Conservation (phyloP, 2,329 filamentous ascomycete genomes). For the Claviceps sp. region DNA sequence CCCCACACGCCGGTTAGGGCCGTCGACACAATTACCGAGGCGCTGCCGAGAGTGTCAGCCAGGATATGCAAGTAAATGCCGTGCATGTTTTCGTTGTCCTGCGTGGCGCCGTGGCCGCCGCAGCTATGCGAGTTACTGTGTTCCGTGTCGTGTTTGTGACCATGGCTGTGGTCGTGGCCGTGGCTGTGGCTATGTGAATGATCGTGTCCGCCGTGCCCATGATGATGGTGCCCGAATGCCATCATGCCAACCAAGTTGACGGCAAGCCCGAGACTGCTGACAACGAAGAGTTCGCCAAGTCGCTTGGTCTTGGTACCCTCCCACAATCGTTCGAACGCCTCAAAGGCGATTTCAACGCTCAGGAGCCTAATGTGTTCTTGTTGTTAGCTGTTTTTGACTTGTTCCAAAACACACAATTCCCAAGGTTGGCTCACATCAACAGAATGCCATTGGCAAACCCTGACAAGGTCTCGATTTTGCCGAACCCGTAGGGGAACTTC, state of each 20-base stretch:
- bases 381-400: not conserved
- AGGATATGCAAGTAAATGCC: conserved; percentile 94
- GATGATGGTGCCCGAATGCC: conserved; percentile 60
- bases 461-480: conserved; percentile 90
- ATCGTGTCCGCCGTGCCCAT: conserved; percentile 16
- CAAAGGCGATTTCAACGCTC: conserved; percentile 89
- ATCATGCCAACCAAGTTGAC: conserved; percentile 90
- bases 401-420: not conserved
- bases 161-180: conserved; percentile 25
- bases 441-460: conserved; percentile 96
- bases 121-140: conserved; percentile 34
- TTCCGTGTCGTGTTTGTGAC: conserved; percentile 21
- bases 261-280: conserved; percentile 71
- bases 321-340: conserved; percentile 76
- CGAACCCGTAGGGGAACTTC: conserved; percentile 86
- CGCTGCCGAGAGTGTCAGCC: conserved; percentile 86
- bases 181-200: conserved; percentile 18
- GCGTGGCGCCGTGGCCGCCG: conserved; percentile 21
- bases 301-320: conserved; percentile 75
- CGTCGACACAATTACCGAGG: conserved; percentile 88
- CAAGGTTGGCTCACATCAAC: conserved; percentile 50
- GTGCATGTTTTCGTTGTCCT: conserved; percentile 94
- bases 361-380: conserved; percentile 48
- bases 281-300: conserved; percentile 73
- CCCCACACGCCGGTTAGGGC: conserved; percentile 73